These are phyloP conservation scores for Phytophthora parvispora DNA, from an alignment of 352 stramenopile genomes.

Conservation along the genomic window DNA sequence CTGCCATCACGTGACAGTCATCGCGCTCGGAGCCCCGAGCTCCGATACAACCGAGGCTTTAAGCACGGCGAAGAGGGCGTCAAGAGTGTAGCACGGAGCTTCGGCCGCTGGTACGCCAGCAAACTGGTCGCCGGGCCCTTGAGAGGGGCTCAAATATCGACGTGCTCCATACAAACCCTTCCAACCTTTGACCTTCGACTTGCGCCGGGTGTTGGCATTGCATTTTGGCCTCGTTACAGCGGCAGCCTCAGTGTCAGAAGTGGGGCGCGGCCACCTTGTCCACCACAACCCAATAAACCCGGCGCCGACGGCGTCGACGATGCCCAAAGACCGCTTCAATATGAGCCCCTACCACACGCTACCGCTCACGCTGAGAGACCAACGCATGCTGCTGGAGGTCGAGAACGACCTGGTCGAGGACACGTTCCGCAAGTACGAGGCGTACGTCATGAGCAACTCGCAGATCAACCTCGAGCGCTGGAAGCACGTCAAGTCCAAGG, in stretches of 20 bases:
- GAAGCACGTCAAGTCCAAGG: conserved; percentile 35
- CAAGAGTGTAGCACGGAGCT: conserved; percentile 16
- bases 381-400: conserved; percentile 21
- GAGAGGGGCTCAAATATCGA: conserved; percentile 6
- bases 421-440: conserved; percentile 37
- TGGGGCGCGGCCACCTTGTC: conserved; percentile 12
- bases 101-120: conserved; percentile 26
- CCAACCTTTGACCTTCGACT: background rate
- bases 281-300: conserved; percentile 38
- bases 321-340: conserved; percentile 40
- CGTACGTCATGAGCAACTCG: conserved; percentile 27
- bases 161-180: conserved; percentile 18
- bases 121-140: conserved; percentile 3
- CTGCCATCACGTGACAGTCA: conserved; percentile 7
- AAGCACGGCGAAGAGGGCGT: background rate
- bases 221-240: background rate
- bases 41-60: background rate
- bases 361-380: conserved; percentile 14
- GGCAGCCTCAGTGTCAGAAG: conserved; percentile 11
- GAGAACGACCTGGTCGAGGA: conserved; percentile 32
- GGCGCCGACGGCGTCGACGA: conserved; percentile 21
- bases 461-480: conserved; percentile 29
- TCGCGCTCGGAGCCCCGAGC: background rate
- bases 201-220: background rate
- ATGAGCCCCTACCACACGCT: conserved; percentile 31